phyloP scores from a whole-genome alignment of 306 rosid species.

The Cucurbita argyrosperma region DNA sequence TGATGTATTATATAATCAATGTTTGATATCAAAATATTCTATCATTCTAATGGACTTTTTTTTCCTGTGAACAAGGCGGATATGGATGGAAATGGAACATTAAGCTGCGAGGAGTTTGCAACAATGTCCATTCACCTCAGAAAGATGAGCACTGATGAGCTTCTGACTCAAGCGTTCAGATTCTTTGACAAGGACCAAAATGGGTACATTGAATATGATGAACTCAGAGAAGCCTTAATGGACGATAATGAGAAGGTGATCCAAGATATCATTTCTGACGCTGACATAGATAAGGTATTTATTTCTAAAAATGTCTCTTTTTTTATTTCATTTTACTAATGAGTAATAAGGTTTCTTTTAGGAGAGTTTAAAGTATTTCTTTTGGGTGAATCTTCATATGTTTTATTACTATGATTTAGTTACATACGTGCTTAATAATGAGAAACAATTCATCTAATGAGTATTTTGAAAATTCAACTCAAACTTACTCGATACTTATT shows the following conservation, averaged over 20 bases:
- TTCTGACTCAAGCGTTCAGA: slow-evolving; percentile 59
- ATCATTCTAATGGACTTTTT: background rate
- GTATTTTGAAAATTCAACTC: background rate
- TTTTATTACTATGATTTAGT: too few species aligned
- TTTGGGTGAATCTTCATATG: too few species aligned
- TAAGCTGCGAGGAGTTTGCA: slow-evolving; percentile 67
- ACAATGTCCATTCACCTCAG: slow-evolving; percentile 57
- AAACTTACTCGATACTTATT: background rate
- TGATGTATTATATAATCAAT: background rate
- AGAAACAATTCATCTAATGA: too few species aligned
- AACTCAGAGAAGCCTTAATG: slow-evolving; percentile 56
- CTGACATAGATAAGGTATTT: slow-evolving; percentile 77
- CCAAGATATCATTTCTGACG: slow-evolving; percentile 67
- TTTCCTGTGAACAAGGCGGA: slow-evolving; percentile 48
- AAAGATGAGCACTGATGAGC: slow-evolving; percentile 56
- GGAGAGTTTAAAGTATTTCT: too few species aligned
- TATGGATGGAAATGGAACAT: slow-evolving; percentile 66
- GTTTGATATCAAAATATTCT: background rate
- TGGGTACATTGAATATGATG: slow-evolving; percentile 82
- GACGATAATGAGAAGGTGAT: slow-evolving; percentile 56
- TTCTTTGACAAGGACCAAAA: slow-evolving; percentile 63
- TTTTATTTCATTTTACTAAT: background rate
- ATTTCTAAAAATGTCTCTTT: background rate
- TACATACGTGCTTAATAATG: too few species aligned
- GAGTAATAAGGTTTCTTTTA: background rate